phyloP scores from a whole-genome alignment of 257 asterid species.

The Henckelia pumila region DNA sequence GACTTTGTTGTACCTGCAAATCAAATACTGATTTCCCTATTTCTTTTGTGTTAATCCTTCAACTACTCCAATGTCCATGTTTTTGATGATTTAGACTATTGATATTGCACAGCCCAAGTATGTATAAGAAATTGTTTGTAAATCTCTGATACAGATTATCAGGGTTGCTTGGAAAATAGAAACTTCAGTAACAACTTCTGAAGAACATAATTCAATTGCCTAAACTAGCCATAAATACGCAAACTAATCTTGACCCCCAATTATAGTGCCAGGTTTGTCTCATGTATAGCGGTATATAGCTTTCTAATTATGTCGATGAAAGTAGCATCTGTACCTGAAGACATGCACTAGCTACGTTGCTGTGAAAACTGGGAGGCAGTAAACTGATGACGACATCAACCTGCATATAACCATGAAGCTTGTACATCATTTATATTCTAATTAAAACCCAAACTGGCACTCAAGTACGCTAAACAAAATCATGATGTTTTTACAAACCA shows the following conservation, averaged over 20 bases:
- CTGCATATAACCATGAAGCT: slow-evolving; percentile 42
- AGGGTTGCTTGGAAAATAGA: neutral
- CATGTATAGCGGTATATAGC: neutral
- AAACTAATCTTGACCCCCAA: neutral
- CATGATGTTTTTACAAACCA: neutral
- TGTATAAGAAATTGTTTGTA: neutral
- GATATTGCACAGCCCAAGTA: neutral
- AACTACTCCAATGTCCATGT: no score
- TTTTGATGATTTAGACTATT: no score
- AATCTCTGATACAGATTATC: neutral
- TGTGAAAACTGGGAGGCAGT: slow-evolving; percentile 89
- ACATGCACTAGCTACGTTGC: slow-evolving; percentile 68
- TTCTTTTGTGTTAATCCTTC: no score
- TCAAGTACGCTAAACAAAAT: neutral
- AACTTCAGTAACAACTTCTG: neutral
- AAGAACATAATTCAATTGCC: neutral
- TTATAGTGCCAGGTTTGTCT: slow-evolving; percentile 9
- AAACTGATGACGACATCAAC: slow-evolving; percentile 89
- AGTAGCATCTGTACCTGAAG: slow-evolving; percentile 56
- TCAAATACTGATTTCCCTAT: no score
- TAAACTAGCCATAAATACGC: neutral
- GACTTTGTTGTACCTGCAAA: no score
- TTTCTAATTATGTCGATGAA: slow-evolving; percentile 6
- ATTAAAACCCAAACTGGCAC: neutral
- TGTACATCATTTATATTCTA: slow-evolving; percentile 9